Evolutionary conservation across 83 land plant genomes (phyloP).

Genomic region (Thuja plicata): DNA sequence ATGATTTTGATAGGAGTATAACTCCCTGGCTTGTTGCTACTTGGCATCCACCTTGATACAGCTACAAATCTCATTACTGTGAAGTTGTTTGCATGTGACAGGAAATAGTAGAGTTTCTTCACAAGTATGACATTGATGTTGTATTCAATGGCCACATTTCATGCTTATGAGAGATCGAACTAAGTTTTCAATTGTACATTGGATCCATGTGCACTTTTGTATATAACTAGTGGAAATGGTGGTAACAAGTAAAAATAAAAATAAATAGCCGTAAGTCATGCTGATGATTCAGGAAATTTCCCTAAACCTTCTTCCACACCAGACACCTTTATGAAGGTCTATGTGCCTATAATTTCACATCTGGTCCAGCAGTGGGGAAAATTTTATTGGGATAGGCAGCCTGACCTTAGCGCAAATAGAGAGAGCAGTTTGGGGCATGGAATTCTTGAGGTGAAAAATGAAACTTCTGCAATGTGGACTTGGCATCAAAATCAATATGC

Average conservation of each 20-base stretch:
- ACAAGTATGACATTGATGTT: conserved; percentile 68
- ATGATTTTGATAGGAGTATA: conserved; percentile 64
- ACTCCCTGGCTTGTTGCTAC: conserved; percentile 90
- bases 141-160: conserved; percentile 94
- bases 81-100: conserved; percentile 91
- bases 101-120: conserved; percentile 79
- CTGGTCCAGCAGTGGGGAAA: conserved; percentile 84
- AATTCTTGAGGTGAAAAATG: conserved; percentile 88
- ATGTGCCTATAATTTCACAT: conserved; percentile 74
- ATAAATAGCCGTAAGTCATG: conserved; percentile 70
- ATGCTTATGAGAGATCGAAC: conserved; percentile 91
- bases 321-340: conserved; percentile 41
- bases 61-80: conserved; percentile 73
- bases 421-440: conserved; percentile 98
- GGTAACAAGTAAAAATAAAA: conserved; percentile 89
- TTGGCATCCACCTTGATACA: conserved; percentile 90
- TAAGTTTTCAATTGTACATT: conserved; percentile 77
- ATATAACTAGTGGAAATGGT: conserved; percentile 91
- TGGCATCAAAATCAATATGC: conserved; percentile 88
- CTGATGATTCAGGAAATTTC: conserved; percentile 86
- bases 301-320: conserved; percentile 47
- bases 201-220: conserved; percentile 84
- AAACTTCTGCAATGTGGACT: conserved; percentile 82
- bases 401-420: conserved; percentile 85
- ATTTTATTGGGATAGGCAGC: conserved; percentile 90